Conservation (phyloP, 176 grass and related monocot species). For the Cocos nucifera region DNA sequence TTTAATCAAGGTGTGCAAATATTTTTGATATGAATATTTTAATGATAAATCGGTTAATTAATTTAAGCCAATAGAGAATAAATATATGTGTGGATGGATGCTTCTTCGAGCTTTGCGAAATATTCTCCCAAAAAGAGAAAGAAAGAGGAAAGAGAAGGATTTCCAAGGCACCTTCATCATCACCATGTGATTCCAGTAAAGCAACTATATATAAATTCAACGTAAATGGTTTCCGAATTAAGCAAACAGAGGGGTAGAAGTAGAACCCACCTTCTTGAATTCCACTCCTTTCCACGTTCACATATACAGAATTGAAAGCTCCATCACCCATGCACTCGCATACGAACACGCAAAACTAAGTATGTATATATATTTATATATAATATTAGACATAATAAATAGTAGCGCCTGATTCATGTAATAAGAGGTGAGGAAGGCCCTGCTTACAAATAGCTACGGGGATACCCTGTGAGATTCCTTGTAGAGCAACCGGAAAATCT, state of each 20-base stretch:
- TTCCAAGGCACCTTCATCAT: not conserved
- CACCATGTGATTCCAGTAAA: not conserved
- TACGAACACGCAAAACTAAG: not conserved
- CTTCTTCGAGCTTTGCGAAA: not conserved
- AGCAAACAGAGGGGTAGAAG: not conserved
- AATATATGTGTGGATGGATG: no score
- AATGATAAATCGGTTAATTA: no score
- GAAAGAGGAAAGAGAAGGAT: not conserved
- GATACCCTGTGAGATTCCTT: no score
- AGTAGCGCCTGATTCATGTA: no score
- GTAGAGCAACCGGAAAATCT: no score
- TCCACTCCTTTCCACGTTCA: not conserved
- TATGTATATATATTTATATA: not conserved
- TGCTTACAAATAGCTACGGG: no score
- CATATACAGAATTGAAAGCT: not conserved
- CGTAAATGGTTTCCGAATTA: not conserved
- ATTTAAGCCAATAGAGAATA: no score
- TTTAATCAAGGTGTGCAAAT: not conserved
- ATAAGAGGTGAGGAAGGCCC: no score
- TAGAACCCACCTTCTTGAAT: not conserved
- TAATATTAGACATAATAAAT: not conserved
- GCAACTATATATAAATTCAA: not conserved
- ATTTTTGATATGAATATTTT: not conserved
- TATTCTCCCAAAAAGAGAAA: not conserved
- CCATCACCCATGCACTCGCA: not conserved